A percentile compares a stretch with the other conserved stretches of the same genome.
phyloP scores from a whole-genome alignment of 768 basidiomycete species.

The Clathrus columnatus region DNA sequence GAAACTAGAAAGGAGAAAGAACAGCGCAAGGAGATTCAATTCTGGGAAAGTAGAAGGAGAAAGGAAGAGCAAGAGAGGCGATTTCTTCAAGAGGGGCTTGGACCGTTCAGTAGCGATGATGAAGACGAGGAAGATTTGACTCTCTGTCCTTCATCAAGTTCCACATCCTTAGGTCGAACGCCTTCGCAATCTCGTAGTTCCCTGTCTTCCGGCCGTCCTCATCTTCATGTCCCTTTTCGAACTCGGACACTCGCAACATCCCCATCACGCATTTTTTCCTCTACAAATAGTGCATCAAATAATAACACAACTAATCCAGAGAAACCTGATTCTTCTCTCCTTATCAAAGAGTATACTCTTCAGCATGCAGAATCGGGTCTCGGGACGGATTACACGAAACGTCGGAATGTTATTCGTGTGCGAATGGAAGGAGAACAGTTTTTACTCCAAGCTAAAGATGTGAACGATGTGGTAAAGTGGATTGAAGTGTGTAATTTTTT shows the following conservation, averaged over 20 bases:
- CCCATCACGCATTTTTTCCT: constrained; percentile 18
- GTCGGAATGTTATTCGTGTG: constrained; percentile 88
- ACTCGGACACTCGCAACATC: constrained; percentile 17
- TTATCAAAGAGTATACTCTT: constrained; percentile 69
- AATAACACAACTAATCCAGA: constrained; percentile 12
- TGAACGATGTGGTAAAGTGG: constrained; percentile 85
- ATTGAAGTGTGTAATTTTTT: constrained; percentile 62
- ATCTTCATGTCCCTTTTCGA: not conserved
- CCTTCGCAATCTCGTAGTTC: not conserved
- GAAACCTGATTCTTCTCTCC: constrained; percentile 22
- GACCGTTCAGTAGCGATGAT: not conserved
- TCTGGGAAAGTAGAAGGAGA: constrained; percentile 22
- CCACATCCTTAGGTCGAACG: not conserved
- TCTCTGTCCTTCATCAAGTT: not conserved
- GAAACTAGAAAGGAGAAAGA: constrained; percentile 19
- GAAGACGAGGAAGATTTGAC: not conserved
- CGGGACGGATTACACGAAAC: constrained; percentile 90
- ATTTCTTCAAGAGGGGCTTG: constrained; percentile 12
- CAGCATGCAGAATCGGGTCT: constrained; percentile 90
- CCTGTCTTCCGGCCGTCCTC: not conserved
- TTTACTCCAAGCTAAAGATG: constrained; percentile 78
- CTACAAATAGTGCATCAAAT: constrained; percentile 5
- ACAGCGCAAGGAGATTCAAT: constrained; percentile 20
- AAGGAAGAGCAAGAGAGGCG: constrained; percentile 17
- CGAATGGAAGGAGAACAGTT: constrained; percentile 95